Evolutionary conservation across 1,284 basidiomycete genomes (phyloP), one percentile per base, ranked within the genome.

Genomic region (Sporisorium exsertum): DNA sequence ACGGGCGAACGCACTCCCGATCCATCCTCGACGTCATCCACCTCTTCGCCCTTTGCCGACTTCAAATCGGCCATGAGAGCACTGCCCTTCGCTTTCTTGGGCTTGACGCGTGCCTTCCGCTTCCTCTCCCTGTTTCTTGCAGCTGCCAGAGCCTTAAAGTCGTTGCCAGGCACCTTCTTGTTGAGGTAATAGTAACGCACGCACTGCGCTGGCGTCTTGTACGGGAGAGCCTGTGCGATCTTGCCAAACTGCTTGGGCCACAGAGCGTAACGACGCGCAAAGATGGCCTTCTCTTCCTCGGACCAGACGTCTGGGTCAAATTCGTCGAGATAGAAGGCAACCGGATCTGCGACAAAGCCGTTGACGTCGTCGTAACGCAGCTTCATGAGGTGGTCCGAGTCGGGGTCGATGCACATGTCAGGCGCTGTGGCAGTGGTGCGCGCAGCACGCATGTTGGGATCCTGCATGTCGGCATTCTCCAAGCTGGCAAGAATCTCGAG

Each of bases 171-270:
- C 63, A 55, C 54, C 63, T 96, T 94, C 89, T 98, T 98, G 87
- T 95, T 94, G 66, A 96, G 88, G 87, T 98, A 98, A 87, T 98
- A 98, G 87, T 91, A 97, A 54, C 92, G 89, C 46, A 98, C 93
- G 84, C 95, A 97, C 89, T 97, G 93, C 0, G 91, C 87, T 0
- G 93, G 88, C 4, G 93, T 92, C 88, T 97, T 98, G 88, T 94
- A 89, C 1, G 92, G 91, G 20, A 98, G 87, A 60, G 88, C 90
- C 37, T 91, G 90, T 1, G 95, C 91, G 68, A 98, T 95, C 74
- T 86, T 87, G 49, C 94, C 94, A 83, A 98, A 98, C 85, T 97
- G 95, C 86, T 98, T 98, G 9, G 95, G 95, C 83, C 91, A 90
- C 18, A 90, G 89, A 4, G 93, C 92, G 84, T 93, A 98, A 80